Conservation (phyloP, 148 eudicot species). For the Fallopia convolvulus region DNA sequence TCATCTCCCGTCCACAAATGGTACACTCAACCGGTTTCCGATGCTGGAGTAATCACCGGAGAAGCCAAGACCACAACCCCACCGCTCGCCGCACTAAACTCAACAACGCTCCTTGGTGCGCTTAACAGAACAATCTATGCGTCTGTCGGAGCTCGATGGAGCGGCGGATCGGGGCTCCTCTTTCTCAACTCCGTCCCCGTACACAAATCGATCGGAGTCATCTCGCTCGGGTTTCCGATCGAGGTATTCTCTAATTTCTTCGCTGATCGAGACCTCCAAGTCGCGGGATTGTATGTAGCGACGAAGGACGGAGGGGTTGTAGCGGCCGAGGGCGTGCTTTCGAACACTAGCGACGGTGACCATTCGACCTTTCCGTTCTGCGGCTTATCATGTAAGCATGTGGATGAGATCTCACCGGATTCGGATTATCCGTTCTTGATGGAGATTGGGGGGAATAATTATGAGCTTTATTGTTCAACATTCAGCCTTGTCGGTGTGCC, state of each 20-base stretch:
- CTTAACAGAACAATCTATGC: neutral
- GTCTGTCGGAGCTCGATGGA: constrained; percentile 29
- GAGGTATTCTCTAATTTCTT: constrained; percentile 7
- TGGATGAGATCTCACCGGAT: neutral
- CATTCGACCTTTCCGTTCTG: neutral
- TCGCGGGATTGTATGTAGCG: neutral
- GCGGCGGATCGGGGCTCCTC: neutral
- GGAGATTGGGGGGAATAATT: neutral
- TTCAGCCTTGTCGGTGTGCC: constrained; percentile 4
- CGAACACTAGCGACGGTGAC: neutral
- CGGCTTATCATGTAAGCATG: neutral
- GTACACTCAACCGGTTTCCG: constrained; percentile 22
- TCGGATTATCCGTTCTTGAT: neutral
- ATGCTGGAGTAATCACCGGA: neutral
- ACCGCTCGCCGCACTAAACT: neutral
- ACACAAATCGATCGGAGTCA: constrained; percentile 16
- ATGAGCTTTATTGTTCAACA: constrained; percentile 6
- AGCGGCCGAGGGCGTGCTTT: neutral
- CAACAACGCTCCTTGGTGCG: neutral
- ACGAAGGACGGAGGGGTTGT: constrained; percentile 4
- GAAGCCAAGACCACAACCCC: neutral
- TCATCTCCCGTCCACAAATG: constrained; percentile 20
- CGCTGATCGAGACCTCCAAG: constrained; percentile 7
- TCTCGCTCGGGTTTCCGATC: constrained; percentile 47
- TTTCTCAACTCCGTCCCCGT: constrained; percentile 21